These are phyloP conservation scores for Ogataea ramenticola DNA, from an alignment of 805 yeast genomes.

Conservation along the genomic window DNA sequence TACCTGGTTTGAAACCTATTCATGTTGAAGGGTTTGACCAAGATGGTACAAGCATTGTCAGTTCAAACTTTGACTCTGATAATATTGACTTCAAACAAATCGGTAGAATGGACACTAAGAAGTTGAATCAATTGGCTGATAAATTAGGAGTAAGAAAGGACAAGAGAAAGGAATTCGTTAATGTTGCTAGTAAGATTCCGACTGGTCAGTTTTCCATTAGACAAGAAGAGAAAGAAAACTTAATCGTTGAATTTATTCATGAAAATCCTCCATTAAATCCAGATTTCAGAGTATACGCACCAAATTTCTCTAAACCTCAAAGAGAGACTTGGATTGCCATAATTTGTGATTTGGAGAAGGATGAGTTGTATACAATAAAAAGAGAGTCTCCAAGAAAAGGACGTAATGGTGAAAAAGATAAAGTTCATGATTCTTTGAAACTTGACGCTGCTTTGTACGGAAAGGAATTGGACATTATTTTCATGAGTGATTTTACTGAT, in stretches of 20 bases:
- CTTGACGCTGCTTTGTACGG: conserved; percentile 46
- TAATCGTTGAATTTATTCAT: conserved; percentile 46
- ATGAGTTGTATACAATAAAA: conserved; percentile 58
- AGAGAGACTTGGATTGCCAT: conserved; percentile 91
- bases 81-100: conserved; percentile 29
- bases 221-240: conserved; percentile 27
- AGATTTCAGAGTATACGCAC: conserved; percentile 66
- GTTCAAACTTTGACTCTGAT: conserved; percentile 13
- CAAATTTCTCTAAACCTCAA: conserved; percentile 83
- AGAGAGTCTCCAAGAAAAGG: conserved; percentile 58
- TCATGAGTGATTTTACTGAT: conserved; percentile 64
- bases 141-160: conserved; percentile 35
- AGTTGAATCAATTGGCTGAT: conserved; percentile 28
- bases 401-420: conserved; percentile 22
- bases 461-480: conserved; percentile 34
- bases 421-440: conserved; percentile 36
- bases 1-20: conserved; percentile 39
- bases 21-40: conserved; percentile 12
- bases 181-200: conserved; percentile 54
- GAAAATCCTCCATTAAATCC: conserved; percentile 39
- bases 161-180: conserved; percentile 40
- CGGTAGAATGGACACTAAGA: conserved; percentile 33
- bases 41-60: conserved; percentile 32
- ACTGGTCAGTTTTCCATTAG: conserved; percentile 38
- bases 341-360: conserved; percentile 38